Base-by-base conservation (phyloP, 2,329 filamentous ascomycete genomes). In the Trichoderma semiorbis region DNA sequence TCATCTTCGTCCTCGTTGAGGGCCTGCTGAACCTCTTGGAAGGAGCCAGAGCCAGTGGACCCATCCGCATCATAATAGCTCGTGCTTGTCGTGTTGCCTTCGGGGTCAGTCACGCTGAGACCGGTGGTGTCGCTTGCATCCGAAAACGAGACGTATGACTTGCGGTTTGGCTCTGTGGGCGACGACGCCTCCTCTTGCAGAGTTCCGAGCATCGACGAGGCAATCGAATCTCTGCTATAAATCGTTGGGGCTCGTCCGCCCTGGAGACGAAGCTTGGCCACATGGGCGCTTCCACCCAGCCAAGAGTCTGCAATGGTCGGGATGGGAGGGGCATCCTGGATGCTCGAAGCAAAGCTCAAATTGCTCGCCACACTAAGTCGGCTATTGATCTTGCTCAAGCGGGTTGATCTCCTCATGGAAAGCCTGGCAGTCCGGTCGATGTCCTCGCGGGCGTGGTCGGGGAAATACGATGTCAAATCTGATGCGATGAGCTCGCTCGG, bases 401-500 rank as follows among this genome's bases (percentile, higher is more conserved):
- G 92, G 68, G 93, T 93, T 53, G 95, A 98, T 76, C 96, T 89
- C 76, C 95, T 90, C 81, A 98, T 92, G 0, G 95, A 98, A 82
- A 98, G 89, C 63, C 96, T 92, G 74, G 97, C 95, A 0, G 96
- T 98, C 76, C 94, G 92, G 81, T 98, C 96, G 79, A 99, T 98
- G 76, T 97, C 94, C 79, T 97, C 95, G 70, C 93, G 91, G 64
- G 95, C 91, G 77, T 98, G 95, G 78, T 97, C 94, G 0, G 96
- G 96, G 86, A 99, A 99, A 85, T 98, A 99, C 0, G 95, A 97
- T 1, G 94, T 96, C 72, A 99, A 85, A 79, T 99, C 96, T 26
- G 96, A 97, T 30, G 95, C 95, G 79, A 99, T 99, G 79, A 99
- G 89, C 84, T 99, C 96, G 83, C 95, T 98, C 1, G 96, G 96